A percentile compares a stretch with the other conserved stretches of the same genome.
Evolutionary conservation across 2,329 filamentous ascomycete genomes (phyloP).

Genomic region (Fusarium gaditjirri): DNA sequence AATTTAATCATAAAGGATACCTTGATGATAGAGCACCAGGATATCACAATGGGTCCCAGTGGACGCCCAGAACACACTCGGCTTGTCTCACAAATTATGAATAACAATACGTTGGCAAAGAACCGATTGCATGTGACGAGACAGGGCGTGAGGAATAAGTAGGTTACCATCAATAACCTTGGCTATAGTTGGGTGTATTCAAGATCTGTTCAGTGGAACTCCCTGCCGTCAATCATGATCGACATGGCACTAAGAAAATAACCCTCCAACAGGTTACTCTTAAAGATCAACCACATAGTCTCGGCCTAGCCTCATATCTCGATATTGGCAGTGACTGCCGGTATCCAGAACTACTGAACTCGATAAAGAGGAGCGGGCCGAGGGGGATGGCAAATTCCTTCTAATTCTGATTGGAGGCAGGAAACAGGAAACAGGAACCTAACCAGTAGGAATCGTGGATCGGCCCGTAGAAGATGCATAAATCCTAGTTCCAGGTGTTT

Average conservation of each 20-base stretch:
- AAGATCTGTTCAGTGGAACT: not conserved
- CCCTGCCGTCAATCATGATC: constrained; percentile 22
- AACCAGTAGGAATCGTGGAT: constrained; percentile 20
- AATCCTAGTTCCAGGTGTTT: constrained; percentile 8
- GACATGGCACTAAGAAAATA: constrained; percentile 6
- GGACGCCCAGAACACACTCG: not conserved
- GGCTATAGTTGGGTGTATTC: not conserved
- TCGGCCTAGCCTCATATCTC: not conserved
- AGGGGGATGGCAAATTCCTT: not conserved
- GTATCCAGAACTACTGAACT: not conserved
- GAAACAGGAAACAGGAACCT: constrained; percentile 14
- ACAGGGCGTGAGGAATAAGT: not conserved
- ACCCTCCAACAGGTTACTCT: not conserved
- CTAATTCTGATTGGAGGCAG: constrained; percentile 16
- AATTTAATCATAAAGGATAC: constrained; percentile 14
- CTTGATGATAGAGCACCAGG: constrained; percentile 28
- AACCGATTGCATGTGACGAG: not conserved
- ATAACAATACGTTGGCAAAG: not conserved
- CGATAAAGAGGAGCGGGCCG: not conserved
- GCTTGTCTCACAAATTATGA: not conserved
- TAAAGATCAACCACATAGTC: not conserved
- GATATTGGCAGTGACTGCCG: not conserved
- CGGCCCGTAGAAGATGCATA: constrained; percentile 30
- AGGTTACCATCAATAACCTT: not conserved
- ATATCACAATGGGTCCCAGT: not conserved